Conservation (phyloP, 2,329 filamentous ascomycete species). For the Zasmidium angulare region DNA sequence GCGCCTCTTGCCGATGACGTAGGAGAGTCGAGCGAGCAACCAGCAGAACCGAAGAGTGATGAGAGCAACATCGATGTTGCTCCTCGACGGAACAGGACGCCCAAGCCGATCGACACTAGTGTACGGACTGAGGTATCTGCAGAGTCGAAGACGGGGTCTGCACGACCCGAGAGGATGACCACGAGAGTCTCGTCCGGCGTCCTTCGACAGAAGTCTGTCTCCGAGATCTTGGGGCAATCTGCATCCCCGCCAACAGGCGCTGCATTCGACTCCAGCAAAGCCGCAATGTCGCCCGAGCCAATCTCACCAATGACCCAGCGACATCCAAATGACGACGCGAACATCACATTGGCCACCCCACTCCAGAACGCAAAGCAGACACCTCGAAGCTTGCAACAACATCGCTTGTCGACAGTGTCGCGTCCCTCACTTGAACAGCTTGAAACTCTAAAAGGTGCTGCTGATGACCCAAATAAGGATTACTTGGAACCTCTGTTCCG, state of each 20-base stretch:
- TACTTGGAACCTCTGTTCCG: constrained; percentile 64
- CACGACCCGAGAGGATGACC: constrained; percentile 53
- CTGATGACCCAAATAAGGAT: constrained; percentile 51
- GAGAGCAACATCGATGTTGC: constrained; percentile 28
- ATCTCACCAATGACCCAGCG: constrained; percentile 38
- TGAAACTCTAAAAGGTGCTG: constrained; percentile 46
- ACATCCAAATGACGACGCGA: constrained; percentile 37
- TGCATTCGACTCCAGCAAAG: constrained; percentile 8
- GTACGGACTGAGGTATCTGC: constrained; percentile 1
- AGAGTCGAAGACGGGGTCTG: constrained; percentile 11
- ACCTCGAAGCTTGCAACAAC: constrained; percentile 8
- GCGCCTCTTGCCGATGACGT: constrained; percentile 18
- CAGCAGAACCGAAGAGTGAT: constrained; percentile 16
- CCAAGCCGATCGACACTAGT: constrained; percentile 24
- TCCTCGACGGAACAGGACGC: constrained; percentile 15
- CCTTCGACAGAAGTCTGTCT: constrained; percentile 70
- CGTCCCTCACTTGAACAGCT: constrained; percentile 25
- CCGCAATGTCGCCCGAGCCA: constrained; percentile 25
- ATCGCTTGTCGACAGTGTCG: constrained; percentile 8
- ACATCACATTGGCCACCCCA: background rate
- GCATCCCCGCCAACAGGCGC: constrained; percentile 33
- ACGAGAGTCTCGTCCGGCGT: constrained; percentile 70
- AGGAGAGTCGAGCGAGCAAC: background rate
- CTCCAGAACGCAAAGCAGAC: constrained; percentile 8
- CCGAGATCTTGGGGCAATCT: constrained; percentile 66